These are phyloP conservation scores for Neckera pumila DNA, from an alignment of 225 moss, liverwort and hornwort species.

Conservation along the genomic window DNA sequence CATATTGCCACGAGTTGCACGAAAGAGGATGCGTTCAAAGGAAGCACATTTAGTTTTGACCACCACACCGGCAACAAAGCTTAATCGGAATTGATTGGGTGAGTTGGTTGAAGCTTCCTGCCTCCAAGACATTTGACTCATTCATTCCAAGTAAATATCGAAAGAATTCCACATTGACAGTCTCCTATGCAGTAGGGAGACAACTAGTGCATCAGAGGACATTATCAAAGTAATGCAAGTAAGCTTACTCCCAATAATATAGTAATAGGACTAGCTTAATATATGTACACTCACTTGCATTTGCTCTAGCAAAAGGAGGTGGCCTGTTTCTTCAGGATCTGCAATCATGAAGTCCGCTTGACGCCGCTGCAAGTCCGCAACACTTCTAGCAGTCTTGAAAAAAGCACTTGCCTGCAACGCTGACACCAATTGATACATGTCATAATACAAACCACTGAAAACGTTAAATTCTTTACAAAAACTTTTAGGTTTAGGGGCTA, in stretches of 20 bases:
- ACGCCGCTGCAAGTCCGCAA: conserved; percentile 45
- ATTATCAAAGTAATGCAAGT: not conserved
- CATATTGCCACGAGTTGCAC: conserved; percentile 95
- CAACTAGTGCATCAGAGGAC: not conserved
- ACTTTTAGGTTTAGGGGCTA: not conserved
- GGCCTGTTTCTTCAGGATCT: conserved; percentile 43
- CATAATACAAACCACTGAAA: not conserved
- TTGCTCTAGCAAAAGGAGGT: conserved; percentile 69
- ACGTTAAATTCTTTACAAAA: not conserved
- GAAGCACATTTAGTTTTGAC: conserved; percentile 53
- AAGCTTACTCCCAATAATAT: not conserved
- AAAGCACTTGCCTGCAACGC: conserved; percentile 50
- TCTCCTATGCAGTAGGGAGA: not conserved
- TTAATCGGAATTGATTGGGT: conserved; percentile 56
- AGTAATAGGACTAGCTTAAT: not conserved
- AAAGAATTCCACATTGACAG: not conserved
- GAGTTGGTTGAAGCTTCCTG: conserved; percentile 78
- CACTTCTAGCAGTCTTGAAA: conserved; percentile 62
- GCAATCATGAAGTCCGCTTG: conserved; percentile 35
- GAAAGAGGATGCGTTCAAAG: conserved; percentile 91
- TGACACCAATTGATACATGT: not conserved
- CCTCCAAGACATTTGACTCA: not conserved
- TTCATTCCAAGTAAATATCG: not conserved
- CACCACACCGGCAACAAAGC: conserved; percentile 68
- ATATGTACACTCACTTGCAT: conserved; percentile 22